A percentile compares a stretch with the other conserved stretches of the same genome.
Evolutionary conservation across 2,329 filamentous ascomycete species (phyloP).

Genomic region (Sporothrix pallida): DNA sequence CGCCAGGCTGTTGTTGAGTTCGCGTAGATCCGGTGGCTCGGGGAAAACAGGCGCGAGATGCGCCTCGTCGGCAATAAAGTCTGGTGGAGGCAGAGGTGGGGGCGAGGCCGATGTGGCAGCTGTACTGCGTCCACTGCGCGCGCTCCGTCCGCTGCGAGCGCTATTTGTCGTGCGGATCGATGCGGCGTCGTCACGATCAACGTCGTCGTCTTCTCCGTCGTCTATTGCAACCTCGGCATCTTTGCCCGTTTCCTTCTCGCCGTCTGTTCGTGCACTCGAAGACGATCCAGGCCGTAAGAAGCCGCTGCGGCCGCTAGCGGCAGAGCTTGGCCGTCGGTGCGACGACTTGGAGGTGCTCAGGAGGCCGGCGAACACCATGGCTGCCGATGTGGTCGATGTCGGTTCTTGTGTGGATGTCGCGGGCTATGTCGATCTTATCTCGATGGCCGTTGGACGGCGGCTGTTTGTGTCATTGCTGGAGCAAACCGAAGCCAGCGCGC

Average conservation of each 20-base stretch:
- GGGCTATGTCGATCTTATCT: slow-evolving; percentile 15
- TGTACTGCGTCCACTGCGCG: slow-evolving; percentile 15
- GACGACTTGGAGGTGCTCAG: slow-evolving; percentile 21
- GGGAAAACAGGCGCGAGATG: slow-evolving; percentile 56
- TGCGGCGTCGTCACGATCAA: slow-evolving; percentile 22
- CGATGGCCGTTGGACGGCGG: slow-evolving; percentile 30
- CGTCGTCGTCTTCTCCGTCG: slow-evolving; percentile 3
- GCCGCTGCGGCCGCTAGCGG: slow-evolving; percentile 39
- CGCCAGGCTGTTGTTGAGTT: slow-evolving; percentile 72
- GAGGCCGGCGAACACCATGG: slow-evolving; percentile 32
- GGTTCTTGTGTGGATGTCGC: not conserved
- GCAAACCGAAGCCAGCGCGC: not conserved
- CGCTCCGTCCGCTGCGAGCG: not conserved
- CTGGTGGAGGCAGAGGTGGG: slow-evolving; percentile 39
- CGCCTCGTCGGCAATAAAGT: slow-evolving; percentile 62
- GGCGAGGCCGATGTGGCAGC: not conserved
- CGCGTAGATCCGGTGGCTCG: slow-evolving; percentile 67
- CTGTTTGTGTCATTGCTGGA: slow-evolving; percentile 30
- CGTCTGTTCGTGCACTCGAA: slow-evolving; percentile 9
- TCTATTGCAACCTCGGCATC: not conserved
- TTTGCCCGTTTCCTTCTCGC: slow-evolving; percentile 15
- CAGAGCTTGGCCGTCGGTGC: slow-evolving; percentile 43
- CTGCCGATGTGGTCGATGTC: not conserved
- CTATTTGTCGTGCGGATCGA: slow-evolving; percentile 23
- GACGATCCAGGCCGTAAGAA: slow-evolving; percentile 38